These are phyloP conservation scores for Phytophthora pini DNA, from an alignment of 352 stramenopile species.

Conservation along the genomic window DNA sequence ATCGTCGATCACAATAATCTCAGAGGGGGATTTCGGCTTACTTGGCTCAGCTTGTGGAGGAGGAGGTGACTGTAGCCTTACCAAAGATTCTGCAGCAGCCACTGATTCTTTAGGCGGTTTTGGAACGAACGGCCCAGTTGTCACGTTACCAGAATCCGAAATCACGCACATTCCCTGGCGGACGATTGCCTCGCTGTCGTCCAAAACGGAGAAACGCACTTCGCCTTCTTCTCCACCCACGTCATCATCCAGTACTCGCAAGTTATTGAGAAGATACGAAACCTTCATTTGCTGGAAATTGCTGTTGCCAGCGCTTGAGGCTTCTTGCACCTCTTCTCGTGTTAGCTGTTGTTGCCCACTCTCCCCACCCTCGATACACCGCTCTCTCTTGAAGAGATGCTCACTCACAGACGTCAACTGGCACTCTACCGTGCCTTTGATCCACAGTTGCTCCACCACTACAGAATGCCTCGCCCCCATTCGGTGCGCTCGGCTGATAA, in stretches of 20 bases:
- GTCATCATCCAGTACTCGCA: conserved; percentile 35
- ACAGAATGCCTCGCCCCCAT: conserved; percentile 93
- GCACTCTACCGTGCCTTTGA: conserved; percentile 81
- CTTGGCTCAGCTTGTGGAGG: background rate
- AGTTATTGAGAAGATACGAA: conserved; percentile 48
- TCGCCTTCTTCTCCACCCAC: conserved; percentile 38
- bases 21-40: conserved; percentile 8
- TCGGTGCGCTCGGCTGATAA: conserved; percentile 95
- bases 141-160: conserved; percentile 17
- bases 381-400: conserved; percentile 15
- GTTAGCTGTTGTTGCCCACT: conserved; percentile 15
- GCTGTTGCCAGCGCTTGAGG: conserved; percentile 33
- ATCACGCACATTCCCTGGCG: conserved; percentile 40
- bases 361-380: conserved; percentile 4
- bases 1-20: conserved; percentile 39
- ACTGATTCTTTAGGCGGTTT: background rate
- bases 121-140: conserved; percentile 18
- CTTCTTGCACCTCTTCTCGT: conserved; percentile 29
- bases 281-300: conserved; percentile 40
- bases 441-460: conserved; percentile 91
- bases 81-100: background rate
- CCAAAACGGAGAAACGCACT: conserved; percentile 43
- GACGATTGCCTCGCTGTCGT: conserved; percentile 35
- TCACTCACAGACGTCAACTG: conserved; percentile 42
- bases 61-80: background rate